Percentiles rank a stretch among this genome's conserved stretches.
phyloP scores from a whole-genome alignment of 2,329 filamentous ascomycete species.

The Ceratocystis alfenasii region DNA sequence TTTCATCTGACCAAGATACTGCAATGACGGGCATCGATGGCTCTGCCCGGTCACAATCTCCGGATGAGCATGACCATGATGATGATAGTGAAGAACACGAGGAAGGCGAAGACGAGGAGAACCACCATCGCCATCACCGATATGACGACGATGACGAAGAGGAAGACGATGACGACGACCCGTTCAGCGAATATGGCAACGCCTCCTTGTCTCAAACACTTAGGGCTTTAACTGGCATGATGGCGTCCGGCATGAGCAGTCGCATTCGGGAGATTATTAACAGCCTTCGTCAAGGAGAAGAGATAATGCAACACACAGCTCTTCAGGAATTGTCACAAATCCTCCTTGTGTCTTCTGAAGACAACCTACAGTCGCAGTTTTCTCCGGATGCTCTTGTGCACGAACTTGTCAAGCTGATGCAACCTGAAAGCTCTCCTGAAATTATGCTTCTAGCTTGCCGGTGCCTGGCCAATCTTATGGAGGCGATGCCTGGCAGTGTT shows the following conservation, averaged over 20 bases:
- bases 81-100: conserved; percentile 19
- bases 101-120: conserved; percentile 21
- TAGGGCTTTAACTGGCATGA: conserved; percentile 79
- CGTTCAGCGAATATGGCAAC: conserved; percentile 51
- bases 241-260: conserved; percentile 62
- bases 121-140: conserved; percentile 28
- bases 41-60: conserved; percentile 33
- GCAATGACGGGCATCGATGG: conserved; percentile 60
- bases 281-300: conserved; percentile 70
- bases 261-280: conserved; percentile 66
- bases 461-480: conserved; percentile 94
- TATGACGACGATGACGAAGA: conserved; percentile 43
- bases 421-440: conserved; percentile 76
- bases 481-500: conserved; percentile 82
- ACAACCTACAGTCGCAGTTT: conserved; percentile 90
- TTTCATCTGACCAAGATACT: conserved; percentile 49
- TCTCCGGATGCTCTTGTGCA: conserved; percentile 90
- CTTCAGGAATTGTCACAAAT: conserved; percentile 89
- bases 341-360: conserved; percentile 86
- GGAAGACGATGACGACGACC: conserved; percentile 54
- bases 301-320: conserved; percentile 82
- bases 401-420: conserved; percentile 84
- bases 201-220: conserved; percentile 59
- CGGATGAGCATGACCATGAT: conserved; percentile 29
- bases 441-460: conserved; percentile 95